These are phyloP conservation scores for Beta corolliflora DNA, from an alignment of 179 eudicot species.

Conservation along the genomic window DNA sequence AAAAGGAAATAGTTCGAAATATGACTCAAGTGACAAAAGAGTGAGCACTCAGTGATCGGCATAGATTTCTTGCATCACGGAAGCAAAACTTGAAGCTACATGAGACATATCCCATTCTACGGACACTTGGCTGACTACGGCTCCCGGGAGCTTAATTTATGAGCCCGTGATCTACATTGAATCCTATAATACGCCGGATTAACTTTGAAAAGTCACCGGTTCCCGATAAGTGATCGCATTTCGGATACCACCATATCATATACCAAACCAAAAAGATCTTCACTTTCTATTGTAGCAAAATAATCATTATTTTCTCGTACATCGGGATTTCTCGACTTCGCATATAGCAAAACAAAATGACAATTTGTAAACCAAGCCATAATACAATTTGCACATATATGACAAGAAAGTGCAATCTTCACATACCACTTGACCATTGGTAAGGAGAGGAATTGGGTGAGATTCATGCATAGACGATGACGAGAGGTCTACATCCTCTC, in stretches of 20 bases:
- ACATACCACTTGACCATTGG: constrained; percentile 78
- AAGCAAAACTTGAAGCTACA: background rate
- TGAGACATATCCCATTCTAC: background rate
- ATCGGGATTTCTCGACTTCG: too few relatives aligned
- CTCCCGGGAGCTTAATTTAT: background rate
- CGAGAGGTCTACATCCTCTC: constrained; percentile 75
- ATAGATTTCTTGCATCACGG: background rate
- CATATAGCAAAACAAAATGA: too few relatives aligned
- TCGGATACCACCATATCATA: too few relatives aligned
- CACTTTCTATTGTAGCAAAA: too few relatives aligned
- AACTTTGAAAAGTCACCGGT: too few relatives aligned
- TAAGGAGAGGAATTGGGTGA: constrained; percentile 82
- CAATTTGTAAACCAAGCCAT: background rate
- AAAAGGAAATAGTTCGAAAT: background rate
- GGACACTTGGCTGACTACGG: background rate
- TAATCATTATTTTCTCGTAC: too few relatives aligned
- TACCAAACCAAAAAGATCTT: too few relatives aligned
- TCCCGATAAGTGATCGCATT: too few relatives aligned
- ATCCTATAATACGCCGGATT: too few relatives aligned
- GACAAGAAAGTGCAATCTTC: constrained; percentile 10
- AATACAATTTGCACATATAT: background rate
- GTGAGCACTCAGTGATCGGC: too few relatives aligned
- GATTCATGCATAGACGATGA: too few relatives aligned
- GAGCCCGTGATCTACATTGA: too few relatives aligned
- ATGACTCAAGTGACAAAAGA: background rate